Percentiles rank a stretch among this genome's conserved stretches.
Conservation (phyloP, 257 asterid species). For the Cinchona pubescens region DNA sequence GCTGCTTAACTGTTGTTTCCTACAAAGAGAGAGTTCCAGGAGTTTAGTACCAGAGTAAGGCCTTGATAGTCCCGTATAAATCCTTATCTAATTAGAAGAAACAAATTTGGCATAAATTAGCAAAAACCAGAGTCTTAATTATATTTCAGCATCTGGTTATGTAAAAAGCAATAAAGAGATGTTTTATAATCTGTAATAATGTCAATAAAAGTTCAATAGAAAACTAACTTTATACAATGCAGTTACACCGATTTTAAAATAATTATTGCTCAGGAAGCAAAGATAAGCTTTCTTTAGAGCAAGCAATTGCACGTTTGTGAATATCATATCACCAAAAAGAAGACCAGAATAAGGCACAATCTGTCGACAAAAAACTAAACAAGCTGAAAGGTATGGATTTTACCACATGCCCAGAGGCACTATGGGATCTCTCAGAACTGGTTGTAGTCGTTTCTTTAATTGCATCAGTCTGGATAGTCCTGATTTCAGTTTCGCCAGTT, state of each 20-base stretch:
- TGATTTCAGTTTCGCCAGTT: conserved; percentile 27
- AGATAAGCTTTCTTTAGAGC: neutral
- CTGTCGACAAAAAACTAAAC: neutral
- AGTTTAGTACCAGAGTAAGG: neutral
- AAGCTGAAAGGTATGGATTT: conserved; percentile 14
- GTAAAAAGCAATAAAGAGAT: neutral
- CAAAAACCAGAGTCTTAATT: neutral
- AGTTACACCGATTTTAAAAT: neutral
- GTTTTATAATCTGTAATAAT: neutral
- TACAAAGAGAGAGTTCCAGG: conserved; percentile 16
- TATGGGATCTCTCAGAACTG: conserved; percentile 27
- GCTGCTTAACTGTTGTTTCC: conserved; percentile 35
- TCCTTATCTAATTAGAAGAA: neutral
- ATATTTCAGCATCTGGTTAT: neutral
- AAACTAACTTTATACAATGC: neutral
- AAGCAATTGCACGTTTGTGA: neutral
- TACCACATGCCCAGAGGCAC: conserved; percentile 33
- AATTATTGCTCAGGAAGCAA: neutral
- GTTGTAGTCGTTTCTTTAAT: conserved; percentile 25
- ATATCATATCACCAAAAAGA: neutral
- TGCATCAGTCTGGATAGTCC: conserved; percentile 21
- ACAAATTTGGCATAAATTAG: neutral
- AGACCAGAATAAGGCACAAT: neutral
- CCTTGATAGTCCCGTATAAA: neutral
- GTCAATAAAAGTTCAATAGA: neutral